phyloP scores from a whole-genome alignment of 1,139 yeast species.

The Trichomonascaceae sp. region DNA sequence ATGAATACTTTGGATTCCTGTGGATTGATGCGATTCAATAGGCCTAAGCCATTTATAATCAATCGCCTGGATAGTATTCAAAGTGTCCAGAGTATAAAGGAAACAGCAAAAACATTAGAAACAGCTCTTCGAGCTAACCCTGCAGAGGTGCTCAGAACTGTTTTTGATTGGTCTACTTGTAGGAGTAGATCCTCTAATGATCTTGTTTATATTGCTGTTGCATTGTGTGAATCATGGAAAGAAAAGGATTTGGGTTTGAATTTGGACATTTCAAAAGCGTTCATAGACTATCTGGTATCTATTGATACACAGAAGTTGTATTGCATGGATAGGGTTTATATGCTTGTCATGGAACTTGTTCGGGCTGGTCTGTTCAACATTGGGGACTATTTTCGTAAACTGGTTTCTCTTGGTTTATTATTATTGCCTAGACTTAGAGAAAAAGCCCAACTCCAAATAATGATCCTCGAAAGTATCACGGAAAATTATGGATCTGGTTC shows the following conservation, averaged over 20 bases:
- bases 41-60: constrained; percentile 15
- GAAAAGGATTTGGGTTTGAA: constrained; percentile 10
- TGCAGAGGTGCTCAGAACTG: constrained; percentile 20
- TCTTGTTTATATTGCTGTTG: constrained; percentile 23
- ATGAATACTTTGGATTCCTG: constrained; percentile 21
- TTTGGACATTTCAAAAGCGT: constrained; percentile 26
- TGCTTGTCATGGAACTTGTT: constrained; percentile 51
- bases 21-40: constrained; percentile 13
- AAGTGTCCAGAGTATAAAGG: constrained; percentile 19
- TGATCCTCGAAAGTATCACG: constrained; percentile 51
- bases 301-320: constrained; percentile 18
- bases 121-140: constrained; percentile 16
- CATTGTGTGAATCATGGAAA: constrained; percentile 21
- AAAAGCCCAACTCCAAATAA: constrained; percentile 42
- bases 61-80: constrained; percentile 19
- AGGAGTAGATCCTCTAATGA: constrained; percentile 21
- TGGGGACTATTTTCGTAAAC: constrained; percentile 64
- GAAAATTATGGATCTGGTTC: constrained; percentile 18
- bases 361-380: constrained; percentile 46
- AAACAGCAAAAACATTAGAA: constrained; percentile 19
- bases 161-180: constrained; percentile 31
- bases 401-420: constrained; percentile 79
- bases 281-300: constrained; percentile 28
- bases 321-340: constrained; percentile 39
- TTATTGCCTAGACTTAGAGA: constrained; percentile 35